Conservation (phyloP, 1,284 basidiomycete species). For the Papiliotrema laurentii region DNA sequence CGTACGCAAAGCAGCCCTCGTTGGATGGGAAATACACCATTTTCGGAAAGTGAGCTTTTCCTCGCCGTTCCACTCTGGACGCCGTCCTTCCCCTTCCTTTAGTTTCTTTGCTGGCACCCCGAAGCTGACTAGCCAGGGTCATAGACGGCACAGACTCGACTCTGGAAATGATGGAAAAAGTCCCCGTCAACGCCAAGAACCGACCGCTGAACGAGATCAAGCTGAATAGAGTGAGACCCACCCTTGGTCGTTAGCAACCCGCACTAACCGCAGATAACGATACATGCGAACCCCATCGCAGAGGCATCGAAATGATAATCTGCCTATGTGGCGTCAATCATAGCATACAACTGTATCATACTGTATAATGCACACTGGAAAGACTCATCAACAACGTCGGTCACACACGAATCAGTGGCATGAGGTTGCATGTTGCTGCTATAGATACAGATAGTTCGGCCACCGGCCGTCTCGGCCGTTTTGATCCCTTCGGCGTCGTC, state of each 20-base stretch:
- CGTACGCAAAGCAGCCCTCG: conserved; percentile 85
- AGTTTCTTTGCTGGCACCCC: no score
- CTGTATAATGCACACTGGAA: no score
- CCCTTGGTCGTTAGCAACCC: conserved; percentile 1
- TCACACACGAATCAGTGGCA: no score
- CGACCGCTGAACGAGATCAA: conserved; percentile 79
- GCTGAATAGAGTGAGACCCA: conserved; percentile 63
- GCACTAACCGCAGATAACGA: conserved; percentile 61
- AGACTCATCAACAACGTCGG: no score
- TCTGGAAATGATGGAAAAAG: conserved; percentile 81
- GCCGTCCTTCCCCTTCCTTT: no score
- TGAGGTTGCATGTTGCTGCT: no score
- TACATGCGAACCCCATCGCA: conserved; percentile 82
- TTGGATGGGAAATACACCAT: conserved; percentile 93
- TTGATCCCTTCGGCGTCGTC: no score
- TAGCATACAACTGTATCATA: no score
- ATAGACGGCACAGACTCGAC: conserved; percentile 89
- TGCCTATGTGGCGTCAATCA: no score
- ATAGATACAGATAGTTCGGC: no score
- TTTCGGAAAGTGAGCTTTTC: conserved; percentile 62
- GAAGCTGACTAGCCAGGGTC: conserved; percentile 52
- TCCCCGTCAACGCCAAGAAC: conserved; percentile 86
- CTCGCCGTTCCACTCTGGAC: no score
- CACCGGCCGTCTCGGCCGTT: no score
- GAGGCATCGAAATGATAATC: conserved; percentile 25